Evolutionary conservation across 148 eudicot genomes (phyloP).

Genomic region (Nyssa sinensis): DNA sequence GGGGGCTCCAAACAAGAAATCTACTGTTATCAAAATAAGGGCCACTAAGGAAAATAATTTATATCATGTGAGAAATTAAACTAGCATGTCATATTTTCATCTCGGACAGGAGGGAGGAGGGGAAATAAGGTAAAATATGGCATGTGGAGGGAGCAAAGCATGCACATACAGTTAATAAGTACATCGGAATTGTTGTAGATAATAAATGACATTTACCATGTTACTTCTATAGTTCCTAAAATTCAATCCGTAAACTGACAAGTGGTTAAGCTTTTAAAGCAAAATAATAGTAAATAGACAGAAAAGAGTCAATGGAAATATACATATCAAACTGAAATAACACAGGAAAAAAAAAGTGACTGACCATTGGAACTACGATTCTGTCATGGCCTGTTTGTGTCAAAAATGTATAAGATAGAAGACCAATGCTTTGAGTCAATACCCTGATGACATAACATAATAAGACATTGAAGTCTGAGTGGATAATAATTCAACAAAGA

Average conservation of each 20-base stretch:
- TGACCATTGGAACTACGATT: conserved; percentile 96
- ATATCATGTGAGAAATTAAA: neutral
- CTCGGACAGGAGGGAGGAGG: neutral
- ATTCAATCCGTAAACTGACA: neutral
- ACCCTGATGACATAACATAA: conserved; percentile 50
- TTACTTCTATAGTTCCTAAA: neutral
- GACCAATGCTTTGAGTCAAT: conserved; percentile 85
- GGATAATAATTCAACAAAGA: conserved; percentile 1
- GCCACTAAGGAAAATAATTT: too few species aligned
- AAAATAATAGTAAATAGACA: neutral
- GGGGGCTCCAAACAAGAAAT: neutral
- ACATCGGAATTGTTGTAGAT: neutral
- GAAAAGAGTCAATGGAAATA: neutral
- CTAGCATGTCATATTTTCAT: neutral
- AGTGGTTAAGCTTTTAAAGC: neutral
- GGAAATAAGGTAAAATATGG: neutral
- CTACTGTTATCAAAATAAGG: neutral
- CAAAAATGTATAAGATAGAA: conserved; percentile 82
- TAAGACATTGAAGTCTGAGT: neutral
- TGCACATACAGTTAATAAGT: neutral
- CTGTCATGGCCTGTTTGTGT: conserved; percentile 67
- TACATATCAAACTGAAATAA: neutral
- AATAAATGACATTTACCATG: neutral
- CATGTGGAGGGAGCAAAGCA: neutral
- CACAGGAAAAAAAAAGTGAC: conserved; percentile 15